Conservation (phyloP, 768 basidiomycete genomes). For the Leccinum arenicola region DNA sequence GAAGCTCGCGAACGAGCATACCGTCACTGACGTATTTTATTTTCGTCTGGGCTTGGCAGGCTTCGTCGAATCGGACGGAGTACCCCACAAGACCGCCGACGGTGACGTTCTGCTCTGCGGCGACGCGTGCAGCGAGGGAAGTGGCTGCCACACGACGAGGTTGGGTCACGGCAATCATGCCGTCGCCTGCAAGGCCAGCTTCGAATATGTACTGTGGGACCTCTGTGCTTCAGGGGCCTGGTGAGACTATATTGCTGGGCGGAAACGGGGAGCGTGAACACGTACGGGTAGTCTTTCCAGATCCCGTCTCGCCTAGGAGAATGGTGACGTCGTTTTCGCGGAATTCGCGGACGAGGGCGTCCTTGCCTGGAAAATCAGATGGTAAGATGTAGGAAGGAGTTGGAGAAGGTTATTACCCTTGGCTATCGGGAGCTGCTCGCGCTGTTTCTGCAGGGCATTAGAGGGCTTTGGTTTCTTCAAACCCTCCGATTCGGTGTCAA, state of each 20-base stretch:
- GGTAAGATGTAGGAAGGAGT: background rate
- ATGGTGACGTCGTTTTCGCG: slow-evolving; percentile 79
- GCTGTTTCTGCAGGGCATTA: slow-evolving; percentile 54
- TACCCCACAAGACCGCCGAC: slow-evolving; percentile 88
- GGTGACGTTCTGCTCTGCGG: slow-evolving; percentile 70
- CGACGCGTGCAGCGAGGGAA: slow-evolving; percentile 88
- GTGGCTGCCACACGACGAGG: slow-evolving; percentile 95
- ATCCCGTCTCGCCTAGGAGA: slow-evolving; percentile 94
- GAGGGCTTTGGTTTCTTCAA: slow-evolving; percentile 6
- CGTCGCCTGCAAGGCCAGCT: slow-evolving; percentile 64
- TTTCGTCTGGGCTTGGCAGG: slow-evolving; percentile 63
- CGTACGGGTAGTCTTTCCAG: slow-evolving; percentile 97
- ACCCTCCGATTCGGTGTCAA: slow-evolving; percentile 13
- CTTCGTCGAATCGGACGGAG: slow-evolving; percentile 93
- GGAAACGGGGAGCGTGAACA: slow-evolving; percentile 18
- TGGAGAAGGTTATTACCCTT: slow-evolving; percentile 45
- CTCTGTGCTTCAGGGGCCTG: slow-evolving; percentile 53
- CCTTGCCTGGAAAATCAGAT: slow-evolving; percentile 50
- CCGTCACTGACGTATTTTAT: slow-evolving; percentile 98
- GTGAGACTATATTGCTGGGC: slow-evolving; percentile 17
- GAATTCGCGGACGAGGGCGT: slow-evolving; percentile 72
- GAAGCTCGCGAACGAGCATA: slow-evolving; percentile 92
- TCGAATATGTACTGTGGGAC: slow-evolving; percentile 95
- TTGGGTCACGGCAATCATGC: slow-evolving; percentile 90
- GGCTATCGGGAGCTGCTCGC: slow-evolving; percentile 74